These are phyloP conservation scores for Nectriaceae sp. DNA, from an alignment of 2,329 filamentous ascomycete species.

Conservation along the genomic window DNA sequence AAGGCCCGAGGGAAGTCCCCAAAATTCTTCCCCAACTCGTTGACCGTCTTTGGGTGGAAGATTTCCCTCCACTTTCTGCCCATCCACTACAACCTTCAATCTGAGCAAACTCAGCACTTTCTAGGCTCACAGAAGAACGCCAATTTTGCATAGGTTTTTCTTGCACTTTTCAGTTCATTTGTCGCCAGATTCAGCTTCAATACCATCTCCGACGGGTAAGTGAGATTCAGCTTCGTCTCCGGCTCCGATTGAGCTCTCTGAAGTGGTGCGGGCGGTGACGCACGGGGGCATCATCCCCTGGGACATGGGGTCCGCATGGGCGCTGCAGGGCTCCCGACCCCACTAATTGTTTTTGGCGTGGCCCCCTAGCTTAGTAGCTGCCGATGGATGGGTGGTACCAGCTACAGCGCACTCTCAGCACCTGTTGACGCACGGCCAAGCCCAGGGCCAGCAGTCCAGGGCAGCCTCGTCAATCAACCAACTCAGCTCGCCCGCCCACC, in stretches of 20 bases:
- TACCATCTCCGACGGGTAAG: background rate
- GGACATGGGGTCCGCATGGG: slow-evolving; percentile 5
- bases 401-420: background rate
- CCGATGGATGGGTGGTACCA: slow-evolving; percentile 4
- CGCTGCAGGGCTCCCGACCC: slow-evolving; percentile 22
- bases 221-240: background rate
- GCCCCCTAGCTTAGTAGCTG: slow-evolving; percentile 7
- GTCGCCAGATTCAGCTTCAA: background rate
- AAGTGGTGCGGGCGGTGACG: background rate
- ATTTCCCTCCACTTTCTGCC: background rate
- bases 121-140: slow-evolving; percentile 11
- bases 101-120: background rate
- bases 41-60: background rate
- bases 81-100: background rate
- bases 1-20: slow-evolving; percentile 22
- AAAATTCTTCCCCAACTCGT: slow-evolving; percentile 25
- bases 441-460: slow-evolving; percentile 6
- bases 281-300: slow-evolving; percentile 1
- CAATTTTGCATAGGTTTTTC: slow-evolving; percentile 3
- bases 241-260: background rate
- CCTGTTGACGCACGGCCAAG: background rate
- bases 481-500: slow-evolving; percentile 27
- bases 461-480: slow-evolving; percentile 31
- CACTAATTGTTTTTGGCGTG: slow-evolving; percentile 27
- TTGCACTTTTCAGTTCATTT: background rate